Conservation (phyloP, 768 basidiomycete species). For the Lyophyllum atratum region DNA sequence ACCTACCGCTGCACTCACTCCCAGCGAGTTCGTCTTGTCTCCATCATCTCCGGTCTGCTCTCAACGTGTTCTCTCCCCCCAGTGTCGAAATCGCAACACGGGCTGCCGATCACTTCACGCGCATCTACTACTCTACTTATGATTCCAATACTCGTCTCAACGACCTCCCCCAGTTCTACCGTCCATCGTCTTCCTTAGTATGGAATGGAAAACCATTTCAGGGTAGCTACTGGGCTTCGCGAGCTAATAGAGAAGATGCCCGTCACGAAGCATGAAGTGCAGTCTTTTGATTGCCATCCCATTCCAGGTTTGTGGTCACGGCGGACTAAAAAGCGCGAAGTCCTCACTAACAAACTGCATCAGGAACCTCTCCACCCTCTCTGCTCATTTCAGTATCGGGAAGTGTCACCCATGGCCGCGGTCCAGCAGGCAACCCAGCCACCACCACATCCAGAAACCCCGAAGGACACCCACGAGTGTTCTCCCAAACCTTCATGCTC, state of each 20-base stretch:
- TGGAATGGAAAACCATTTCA: slow-evolving; percentile 87
- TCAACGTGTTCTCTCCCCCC: slow-evolving; percentile 22
- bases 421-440: slow-evolving; percentile 58
- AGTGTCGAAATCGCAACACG: slow-evolving; percentile 86
- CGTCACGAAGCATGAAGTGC: slow-evolving; percentile 78
- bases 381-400: slow-evolving; percentile 81
- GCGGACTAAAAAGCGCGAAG: neutral
- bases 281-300: slow-evolving; percentile 89
- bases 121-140: slow-evolving; percentile 80
- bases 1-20: slow-evolving; percentile 37
- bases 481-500: slow-evolving; percentile 87
- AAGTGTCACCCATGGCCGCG: slow-evolving; percentile 70
- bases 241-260: slow-evolving; percentile 75
- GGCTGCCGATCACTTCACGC: slow-evolving; percentile 82
- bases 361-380: slow-evolving; percentile 79
- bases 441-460: slow-evolving; percentile 50
- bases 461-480: slow-evolving; percentile 82
- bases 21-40: slow-evolving; percentile 54
- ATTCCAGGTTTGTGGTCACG: slow-evolving; percentile 68
- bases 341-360: slow-evolving; percentile 1
- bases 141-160: slow-evolving; percentile 77
- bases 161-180: slow-evolving; percentile 82
- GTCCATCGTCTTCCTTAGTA: slow-evolving; percentile 70
- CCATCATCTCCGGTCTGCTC: slow-evolving; percentile 13
- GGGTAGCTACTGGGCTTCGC: slow-evolving; percentile 67